A percentile compares a stretch with the other conserved stretches of the same genome.
phyloP scores from a whole-genome alignment of 257 asterid genomes.

The Coffea eugenioides region DNA sequence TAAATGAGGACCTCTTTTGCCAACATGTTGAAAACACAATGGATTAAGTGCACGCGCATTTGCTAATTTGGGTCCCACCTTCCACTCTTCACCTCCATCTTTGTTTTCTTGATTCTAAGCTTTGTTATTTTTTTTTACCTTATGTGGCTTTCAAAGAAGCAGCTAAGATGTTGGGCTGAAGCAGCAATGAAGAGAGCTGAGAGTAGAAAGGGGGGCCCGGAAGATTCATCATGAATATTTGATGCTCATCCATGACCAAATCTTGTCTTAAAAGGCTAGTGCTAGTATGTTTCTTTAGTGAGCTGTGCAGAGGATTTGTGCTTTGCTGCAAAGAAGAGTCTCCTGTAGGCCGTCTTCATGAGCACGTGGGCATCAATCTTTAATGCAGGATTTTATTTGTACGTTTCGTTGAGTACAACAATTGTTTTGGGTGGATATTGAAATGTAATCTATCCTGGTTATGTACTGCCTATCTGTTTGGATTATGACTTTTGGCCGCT shows the following conservation, averaged over 20 bases:
- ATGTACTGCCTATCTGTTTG: too few species aligned
- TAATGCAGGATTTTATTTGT: not conserved
- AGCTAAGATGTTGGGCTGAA: constrained; percentile 16
- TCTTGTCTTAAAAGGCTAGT: constrained; percentile 37
- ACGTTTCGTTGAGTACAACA: not conserved
- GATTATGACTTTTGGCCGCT: too few species aligned
- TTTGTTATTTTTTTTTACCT: constrained; percentile 13
- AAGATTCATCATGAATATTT: constrained; percentile 33
- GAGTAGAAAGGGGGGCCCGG: constrained; percentile 12
- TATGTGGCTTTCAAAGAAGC: constrained; percentile 15
- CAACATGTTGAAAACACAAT: constrained; percentile 41
- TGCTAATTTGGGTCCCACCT: constrained; percentile 55
- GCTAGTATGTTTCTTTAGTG: constrained; percentile 6
- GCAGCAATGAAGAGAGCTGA: not conserved
- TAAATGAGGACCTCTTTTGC: constrained; percentile 41
- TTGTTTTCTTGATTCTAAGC: constrained; percentile 34
- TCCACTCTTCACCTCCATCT: constrained; percentile 26
- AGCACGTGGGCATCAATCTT: constrained; percentile 3
- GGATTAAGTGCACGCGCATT: constrained; percentile 71
- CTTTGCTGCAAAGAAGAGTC: constrained; percentile 7
- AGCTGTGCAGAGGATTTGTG: constrained; percentile 9
- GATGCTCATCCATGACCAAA: constrained; percentile 33
- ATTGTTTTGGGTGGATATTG: not conserved
- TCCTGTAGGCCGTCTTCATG: constrained; percentile 8
- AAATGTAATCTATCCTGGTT: not conserved